Base-by-base conservation (phyloP, 2,329 filamentous ascomycete genomes). In the Penicillium oxalicum region DNA sequence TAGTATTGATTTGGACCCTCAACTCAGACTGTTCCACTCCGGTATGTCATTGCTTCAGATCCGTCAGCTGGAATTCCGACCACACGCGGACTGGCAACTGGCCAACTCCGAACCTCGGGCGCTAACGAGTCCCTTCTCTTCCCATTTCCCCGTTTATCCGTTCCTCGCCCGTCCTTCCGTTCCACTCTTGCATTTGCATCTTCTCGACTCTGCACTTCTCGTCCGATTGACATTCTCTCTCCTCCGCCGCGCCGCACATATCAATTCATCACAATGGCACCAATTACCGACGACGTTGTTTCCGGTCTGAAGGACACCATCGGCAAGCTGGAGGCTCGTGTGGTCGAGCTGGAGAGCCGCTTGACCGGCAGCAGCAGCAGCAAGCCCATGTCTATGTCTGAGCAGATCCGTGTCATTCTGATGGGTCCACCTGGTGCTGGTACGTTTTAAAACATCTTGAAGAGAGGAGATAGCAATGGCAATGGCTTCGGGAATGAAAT, bases 391-490 rank as follows among this genome's bases (percentile, higher is more conserved):
- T 78, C 77, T 54, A 33, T 71, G 52, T 61, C 77, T 35, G 78
- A 85, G 60, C 81, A 86, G 66, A 82, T 98, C 73, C 86, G 93
- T 75, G 95, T 98, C 87, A 90, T 98, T 65, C 77, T 98, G 66
- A 97, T 98, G 77, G 93, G 93, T 34, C 93, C 93, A 68, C 93
- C 93, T 49, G 93, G 93, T 72, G 93, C 93, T 73, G 93, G 93
- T 97, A 82, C 48, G 61, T 40, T 24, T 7, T 36, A 8, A n/a
- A 25, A 27, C 35, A 27, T 18, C 18, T 18, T 18, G 18, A 18
- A 18, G 18, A 18, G 18, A 18, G 18, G 18, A 2, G 18, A 18
- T 18, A 18, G 18, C 2, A 36, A 39, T 9, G 42, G 8, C 3
- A 13, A 39, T 26, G 12, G n/a, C 13, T 33, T 6, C 13, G 32